phyloP scores from a whole-genome alignment of 306 rosid species.

The Alnus rubra region DNA sequence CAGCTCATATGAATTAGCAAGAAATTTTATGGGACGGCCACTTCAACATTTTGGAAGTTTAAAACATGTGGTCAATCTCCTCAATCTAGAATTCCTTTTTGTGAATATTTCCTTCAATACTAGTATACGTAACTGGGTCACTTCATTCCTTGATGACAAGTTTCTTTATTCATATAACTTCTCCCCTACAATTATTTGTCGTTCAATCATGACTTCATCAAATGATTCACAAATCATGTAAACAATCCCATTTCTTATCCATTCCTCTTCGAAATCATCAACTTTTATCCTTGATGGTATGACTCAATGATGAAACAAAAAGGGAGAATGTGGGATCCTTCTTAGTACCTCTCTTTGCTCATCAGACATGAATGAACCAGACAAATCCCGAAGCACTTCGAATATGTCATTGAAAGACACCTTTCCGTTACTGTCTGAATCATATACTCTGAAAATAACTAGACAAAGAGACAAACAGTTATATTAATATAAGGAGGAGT shows the following conservation, averaged over 20 bases:
- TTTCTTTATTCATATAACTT: neutral
- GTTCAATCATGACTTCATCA: neutral
- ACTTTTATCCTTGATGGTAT: neutral
- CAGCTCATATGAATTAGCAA: too few species aligned
- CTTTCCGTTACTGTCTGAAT: conserved; percentile 74
- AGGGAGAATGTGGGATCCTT: conserved; percentile 18
- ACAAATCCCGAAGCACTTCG: conserved; percentile 79
- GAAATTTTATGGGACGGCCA: neutral
- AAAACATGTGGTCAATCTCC: too few species aligned
- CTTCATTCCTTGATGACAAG: neutral
- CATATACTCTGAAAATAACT: conserved; percentile 88
- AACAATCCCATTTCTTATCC: conserved; percentile 1
- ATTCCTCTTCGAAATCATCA: conserved; percentile 1
- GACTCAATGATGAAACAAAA: conserved; percentile 15
- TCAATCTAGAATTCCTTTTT: neutral
- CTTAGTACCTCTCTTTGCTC: conserved; percentile 84
- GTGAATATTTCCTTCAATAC: neutral
- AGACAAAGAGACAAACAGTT: conserved; percentile 23
- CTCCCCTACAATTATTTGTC: neutral
- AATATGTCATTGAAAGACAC: conserved; percentile 74
- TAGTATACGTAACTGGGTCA: neutral
- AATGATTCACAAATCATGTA: neutral
- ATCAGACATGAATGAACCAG: conserved; percentile 81
- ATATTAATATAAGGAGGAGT: neutral
- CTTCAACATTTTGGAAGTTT: neutral